phyloP scores from a whole-genome alignment of 164 flowering plant genomes.

The Vitis rupestris region DNA sequence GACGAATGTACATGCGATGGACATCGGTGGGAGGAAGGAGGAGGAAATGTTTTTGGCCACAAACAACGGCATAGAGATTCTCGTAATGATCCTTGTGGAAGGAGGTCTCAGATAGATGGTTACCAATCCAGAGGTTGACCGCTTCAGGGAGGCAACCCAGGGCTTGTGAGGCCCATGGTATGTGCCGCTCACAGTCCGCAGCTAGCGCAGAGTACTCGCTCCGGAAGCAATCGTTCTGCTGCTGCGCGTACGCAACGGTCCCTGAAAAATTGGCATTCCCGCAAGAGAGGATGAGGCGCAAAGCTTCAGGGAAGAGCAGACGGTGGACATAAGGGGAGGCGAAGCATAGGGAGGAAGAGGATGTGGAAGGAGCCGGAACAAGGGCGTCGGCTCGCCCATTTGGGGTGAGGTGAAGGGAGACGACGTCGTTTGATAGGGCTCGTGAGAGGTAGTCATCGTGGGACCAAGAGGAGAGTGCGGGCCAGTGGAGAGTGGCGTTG shows the following conservation, averaged over 20 bases:
- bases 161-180: slow-evolving; percentile 88
- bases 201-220: slow-evolving; percentile 56
- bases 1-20: slow-evolving; percentile 74
- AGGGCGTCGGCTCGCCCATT: slow-evolving; percentile 26
- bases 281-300: slow-evolving; percentile 22
- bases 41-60: slow-evolving; percentile 86
- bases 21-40: slow-evolving; percentile 93
- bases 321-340: slow-evolving; percentile 67
- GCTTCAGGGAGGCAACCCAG: slow-evolving; percentile 84
- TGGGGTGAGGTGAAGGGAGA: slow-evolving; percentile 47
- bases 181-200: slow-evolving; percentile 58
- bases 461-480: slow-evolving; percentile 61
- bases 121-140: slow-evolving; percentile 92
- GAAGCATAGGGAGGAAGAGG: slow-evolving; percentile 54
- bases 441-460: slow-evolving; percentile 37
- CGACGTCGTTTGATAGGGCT: slow-evolving; percentile 37
- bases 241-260: slow-evolving; percentile 74
- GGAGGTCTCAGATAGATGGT: slow-evolving; percentile 65
- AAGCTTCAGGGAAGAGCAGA: slow-evolving; percentile 45
- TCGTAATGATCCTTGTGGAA: slow-evolving; percentile 98
- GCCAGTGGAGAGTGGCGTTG: slow-evolving; percentile 74
- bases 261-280: neutral
- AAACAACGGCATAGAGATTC: slow-evolving; percentile 84
- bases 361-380: slow-evolving; percentile 51
- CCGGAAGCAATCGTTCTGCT: slow-evolving; percentile 89